Evolutionary conservation across 441 rosid species (phyloP), one percentile per base, ranked within the genome.

Genomic region (Erysimum pusillum): DNA sequence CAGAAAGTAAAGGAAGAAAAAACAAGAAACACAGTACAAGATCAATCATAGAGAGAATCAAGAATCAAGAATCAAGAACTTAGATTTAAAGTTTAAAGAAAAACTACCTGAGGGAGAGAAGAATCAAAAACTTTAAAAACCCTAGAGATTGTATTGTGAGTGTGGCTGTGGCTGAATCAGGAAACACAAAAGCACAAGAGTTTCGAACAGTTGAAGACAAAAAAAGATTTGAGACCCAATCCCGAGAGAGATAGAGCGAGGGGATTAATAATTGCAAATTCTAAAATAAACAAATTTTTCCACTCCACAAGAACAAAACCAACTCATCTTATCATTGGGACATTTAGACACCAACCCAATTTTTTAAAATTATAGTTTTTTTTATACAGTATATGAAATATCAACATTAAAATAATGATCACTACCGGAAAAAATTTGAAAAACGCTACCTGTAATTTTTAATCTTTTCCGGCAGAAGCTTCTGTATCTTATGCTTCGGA

Each of bases 281-380:
- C n/a, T 44, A 32, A 57, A 38, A 66, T 31, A 71, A 52, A 57
- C 54, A 36, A 8, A 4, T 7, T 67, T 46, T 5, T 48, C n/a
- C 73, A 77, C 73, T 65, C 81, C 74, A 65, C 69, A 51, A 72
- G 73, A 77, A 60, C 77, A 72, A 25, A 60, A 78, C 81, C 81
- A 66, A 78, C 77, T 77, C 77, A 54, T 51, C 77, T 78, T 78
- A 78, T 78, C 81, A 72, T 72, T 72, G 81, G 81, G 74, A 73
- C 77, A 78, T 63, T 63, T 63, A 63, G 38, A 44, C 53, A 73
- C 81, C 69, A 78, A 73, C 74, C 65, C 65, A 61, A 20, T 18
- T 61, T 52, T 66, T 42, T 13, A 22, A 52, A 5, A 4, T 58
- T 4, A 15, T 9, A 6, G 3, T 3, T 22, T 22, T 22, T 22